Base-by-base conservation (phyloP, 148 eudicot genomes). In the Heliosperma pusillum region DNA sequence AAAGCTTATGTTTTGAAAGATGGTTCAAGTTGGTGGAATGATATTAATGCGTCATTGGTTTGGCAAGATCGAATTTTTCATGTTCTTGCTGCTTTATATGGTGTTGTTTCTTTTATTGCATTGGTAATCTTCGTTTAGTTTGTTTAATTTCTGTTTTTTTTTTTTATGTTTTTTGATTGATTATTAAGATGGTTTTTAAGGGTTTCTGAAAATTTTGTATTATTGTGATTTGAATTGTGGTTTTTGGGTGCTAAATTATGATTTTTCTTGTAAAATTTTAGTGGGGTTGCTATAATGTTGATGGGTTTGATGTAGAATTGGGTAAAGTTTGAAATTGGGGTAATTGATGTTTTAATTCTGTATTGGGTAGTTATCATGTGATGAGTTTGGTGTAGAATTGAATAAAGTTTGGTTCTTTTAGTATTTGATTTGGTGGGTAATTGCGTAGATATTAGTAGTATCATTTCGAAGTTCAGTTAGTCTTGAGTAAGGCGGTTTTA, bases 61-160 rank as follows among this genome's bases (percentile, higher is more conserved):
- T 95, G 98, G 98, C 98, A 95, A 78, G 92, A 92, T 82, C 91
- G 92, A 56, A 87, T 92, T 42, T 95, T 92, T 78, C 92, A 90
- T 77, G 70, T 84, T 45, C 89, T 95, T 10, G 89, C 96, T 20
- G 82, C 82, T n/a, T 87, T 92, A 10, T 95, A 89, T 55, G 98
- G 97, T 11, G 63, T 92, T 79, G 96, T 95, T 52, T 82, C 98
- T 33, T 75, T 70, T 29, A 85, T 90, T 77, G 98, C 98, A 44
- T 82, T 95, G 79, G 98, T 89, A 83, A 80, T 61, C 15, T 22
- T 44, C 69, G 19, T 13, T 21, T 4, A 0, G 56, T 16, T 50
- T 3, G 10, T 64, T 17, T 4, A 5, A 27, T 79, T 69, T 69
- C 3, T 44, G 17, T 12, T 59, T 12, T 47, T 63, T 12, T 47